Percentiles rank a stretch among this genome's conserved stretches.
Evolutionary conservation across 345 rosid genomes (phyloP).

Genomic region (Anacardium occidentale): DNA sequence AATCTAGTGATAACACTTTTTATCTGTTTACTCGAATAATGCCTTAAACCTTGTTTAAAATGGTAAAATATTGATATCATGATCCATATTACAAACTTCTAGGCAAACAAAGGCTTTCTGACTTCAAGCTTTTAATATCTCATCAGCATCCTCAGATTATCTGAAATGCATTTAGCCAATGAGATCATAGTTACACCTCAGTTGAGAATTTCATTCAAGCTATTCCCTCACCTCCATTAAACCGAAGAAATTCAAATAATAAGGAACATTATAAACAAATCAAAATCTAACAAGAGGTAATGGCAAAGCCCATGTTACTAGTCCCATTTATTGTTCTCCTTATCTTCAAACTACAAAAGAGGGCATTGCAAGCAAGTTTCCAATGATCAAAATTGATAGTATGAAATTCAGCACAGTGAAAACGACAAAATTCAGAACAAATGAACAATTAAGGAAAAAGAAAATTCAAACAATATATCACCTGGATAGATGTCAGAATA

Average conservation of each 20-base stretch:
- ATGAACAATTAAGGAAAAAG: background rate
- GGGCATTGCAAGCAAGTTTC: background rate
- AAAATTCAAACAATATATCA: slow-evolving; percentile 17
- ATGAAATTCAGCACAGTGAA: background rate
- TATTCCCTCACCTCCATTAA: background rate
- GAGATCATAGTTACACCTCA: background rate
- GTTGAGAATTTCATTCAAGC: background rate
- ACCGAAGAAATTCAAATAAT: background rate
- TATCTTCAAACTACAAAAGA: background rate
- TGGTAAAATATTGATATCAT: background rate
- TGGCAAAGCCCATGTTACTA: background rate
- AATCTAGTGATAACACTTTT: too few species aligned
- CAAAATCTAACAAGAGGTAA: background rate
- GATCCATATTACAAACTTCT: background rate
- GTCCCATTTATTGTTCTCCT: background rate
- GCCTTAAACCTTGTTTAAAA: background rate
- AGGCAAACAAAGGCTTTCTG: background rate
- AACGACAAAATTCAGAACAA: background rate
- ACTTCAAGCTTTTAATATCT: background rate
- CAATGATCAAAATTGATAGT: background rate
- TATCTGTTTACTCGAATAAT: too few species aligned
- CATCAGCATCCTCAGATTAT: background rate
- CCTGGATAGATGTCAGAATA: slow-evolving; percentile 93
- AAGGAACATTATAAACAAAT: background rate
- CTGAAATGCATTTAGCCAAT: background rate